Conservation (phyloP, 2,329 filamentous ascomycete genomes). For the Curvularia eragrostidis region DNA sequence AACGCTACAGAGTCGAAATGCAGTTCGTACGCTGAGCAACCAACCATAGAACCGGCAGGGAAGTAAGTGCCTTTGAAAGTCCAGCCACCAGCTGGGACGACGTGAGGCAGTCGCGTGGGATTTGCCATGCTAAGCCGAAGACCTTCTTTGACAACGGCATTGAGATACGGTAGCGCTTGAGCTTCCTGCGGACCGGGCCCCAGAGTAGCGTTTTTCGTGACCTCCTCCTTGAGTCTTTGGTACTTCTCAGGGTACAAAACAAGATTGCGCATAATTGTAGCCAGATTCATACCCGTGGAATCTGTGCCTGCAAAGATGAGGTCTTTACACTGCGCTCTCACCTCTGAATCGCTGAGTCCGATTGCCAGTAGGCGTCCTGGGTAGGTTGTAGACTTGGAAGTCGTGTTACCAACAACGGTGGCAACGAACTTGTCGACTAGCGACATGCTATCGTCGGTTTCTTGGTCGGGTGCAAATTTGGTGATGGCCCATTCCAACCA, state of each 20-base stretch:
- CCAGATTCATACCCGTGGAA: conserved; percentile 38
- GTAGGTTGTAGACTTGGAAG: conserved; percentile 52
- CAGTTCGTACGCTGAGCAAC: conserved; percentile 38
- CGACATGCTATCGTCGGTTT: conserved; percentile 45
- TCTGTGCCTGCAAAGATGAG: conserved; percentile 48
- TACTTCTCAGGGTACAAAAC: conserved; percentile 30
- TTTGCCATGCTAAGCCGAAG: conserved; percentile 54
- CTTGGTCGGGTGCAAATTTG: conserved; percentile 45
- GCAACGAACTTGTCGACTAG: conserved; percentile 55
- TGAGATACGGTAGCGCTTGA: conserved; percentile 52
- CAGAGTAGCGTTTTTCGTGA: conserved; percentile 22
- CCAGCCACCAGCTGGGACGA: conserved; percentile 38
- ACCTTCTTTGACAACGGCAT: conserved; percentile 56
- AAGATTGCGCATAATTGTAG: conserved; percentile 31
- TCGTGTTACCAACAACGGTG: conserved; percentile 48
- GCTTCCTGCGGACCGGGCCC: conserved; percentile 21
- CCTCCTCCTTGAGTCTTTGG: conserved; percentile 28
- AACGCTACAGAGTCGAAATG: conserved; percentile 35
- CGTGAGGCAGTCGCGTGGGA: conserved; percentile 40
- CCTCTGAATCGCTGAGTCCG: conserved; percentile 54
- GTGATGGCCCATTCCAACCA: conserved; percentile 49
- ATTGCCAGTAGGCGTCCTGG: conserved; percentile 57
- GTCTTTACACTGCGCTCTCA: conserved; percentile 61
- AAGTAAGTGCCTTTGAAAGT: conserved; percentile 35
- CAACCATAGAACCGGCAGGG: conserved; percentile 34